A percentile compares a stretch with the other conserved stretches of the same genome.
Evolutionary conservation across 306 rosid genomes (phyloP).

Genomic region (Vicia sativa): DNA sequence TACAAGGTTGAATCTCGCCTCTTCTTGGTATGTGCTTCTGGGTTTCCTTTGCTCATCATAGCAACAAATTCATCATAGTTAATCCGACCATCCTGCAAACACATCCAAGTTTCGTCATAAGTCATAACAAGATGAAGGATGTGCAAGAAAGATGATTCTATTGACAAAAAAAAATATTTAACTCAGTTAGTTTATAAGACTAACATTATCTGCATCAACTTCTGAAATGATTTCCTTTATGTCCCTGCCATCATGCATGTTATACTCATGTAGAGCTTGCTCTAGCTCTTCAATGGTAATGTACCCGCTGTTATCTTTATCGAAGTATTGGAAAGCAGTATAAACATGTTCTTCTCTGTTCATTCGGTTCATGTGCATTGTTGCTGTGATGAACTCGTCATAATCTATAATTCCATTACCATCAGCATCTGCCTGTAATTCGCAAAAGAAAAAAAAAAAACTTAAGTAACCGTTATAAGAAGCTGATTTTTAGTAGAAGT

Average conservation of each 20-base stretch:
- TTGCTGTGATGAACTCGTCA: constrained; percentile 96
- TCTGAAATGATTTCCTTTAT: constrained; percentile 78
- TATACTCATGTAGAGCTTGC: constrained; percentile 81
- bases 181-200: constrained; percentile 23
- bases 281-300: constrained; percentile 90
- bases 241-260: constrained; percentile 92
- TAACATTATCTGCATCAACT: constrained; percentile 84
- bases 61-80: constrained; percentile 92
- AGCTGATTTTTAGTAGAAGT: not conserved
- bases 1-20: constrained; percentile 55
- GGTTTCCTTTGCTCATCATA: constrained; percentile 95
- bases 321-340: constrained; percentile 95
- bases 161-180: not conserved
- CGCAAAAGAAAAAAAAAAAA: not conserved
- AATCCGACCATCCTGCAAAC: constrained; percentile 80
- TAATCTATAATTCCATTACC: constrained; percentile 97
- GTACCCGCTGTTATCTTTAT: constrained; percentile 94
- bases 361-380: constrained; percentile 92
- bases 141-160: too few relatives aligned
- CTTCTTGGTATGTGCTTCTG: constrained; percentile 70
- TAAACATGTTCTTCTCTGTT: constrained; percentile 96
- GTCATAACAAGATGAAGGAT: not conserved
- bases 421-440: constrained; percentile 91
- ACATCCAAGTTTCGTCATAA: not conserved
- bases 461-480: not conserved